Conservation (phyloP, 768 basidiomycete species). For the Rickenella mellea region DNA sequence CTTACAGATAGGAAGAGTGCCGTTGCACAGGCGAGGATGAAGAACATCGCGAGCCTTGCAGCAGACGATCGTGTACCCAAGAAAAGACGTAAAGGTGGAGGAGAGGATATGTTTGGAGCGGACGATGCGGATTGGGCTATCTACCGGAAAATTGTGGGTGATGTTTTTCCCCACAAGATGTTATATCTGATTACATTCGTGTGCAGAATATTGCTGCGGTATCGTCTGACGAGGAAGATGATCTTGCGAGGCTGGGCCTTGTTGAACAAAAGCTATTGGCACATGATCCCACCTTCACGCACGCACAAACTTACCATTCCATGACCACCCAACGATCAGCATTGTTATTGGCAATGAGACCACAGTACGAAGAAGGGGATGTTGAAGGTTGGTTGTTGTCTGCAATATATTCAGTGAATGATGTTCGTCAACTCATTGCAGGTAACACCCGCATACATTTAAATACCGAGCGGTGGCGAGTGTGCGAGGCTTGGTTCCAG, state of each 20-base stretch:
- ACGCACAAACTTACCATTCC: slow-evolving; percentile 74
- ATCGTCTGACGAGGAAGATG: slow-evolving; percentile 87
- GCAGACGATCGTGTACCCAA: slow-evolving; percentile 76
- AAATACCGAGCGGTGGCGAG: slow-evolving; percentile 83
- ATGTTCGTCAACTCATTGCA: slow-evolving; percentile 7
- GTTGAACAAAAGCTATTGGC: slow-evolving; percentile 77
- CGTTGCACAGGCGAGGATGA: slow-evolving; percentile 92
- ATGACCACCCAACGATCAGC: slow-evolving; percentile 71
- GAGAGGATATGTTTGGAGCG: slow-evolving; percentile 88
- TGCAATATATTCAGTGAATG: background rate
- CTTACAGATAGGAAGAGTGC: slow-evolving; percentile 89
- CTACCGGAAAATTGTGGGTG: slow-evolving; percentile 86
- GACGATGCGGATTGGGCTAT: slow-evolving; percentile 97
- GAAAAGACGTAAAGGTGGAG: slow-evolving; percentile 76
- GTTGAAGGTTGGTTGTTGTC: slow-evolving; percentile 36
- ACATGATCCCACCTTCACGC: slow-evolving; percentile 78
- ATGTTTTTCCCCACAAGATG: background rate
- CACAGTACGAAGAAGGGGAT: slow-evolving; percentile 69
- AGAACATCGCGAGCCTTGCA: slow-evolving; percentile 86
- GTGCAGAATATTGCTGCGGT: slow-evolving; percentile 53
- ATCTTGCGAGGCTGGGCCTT: slow-evolving; percentile 55
- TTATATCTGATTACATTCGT: background rate
- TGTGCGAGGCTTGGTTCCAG: slow-evolving; percentile 87
- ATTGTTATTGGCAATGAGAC: slow-evolving; percentile 77
- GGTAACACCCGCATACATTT: slow-evolving; percentile 76